These are phyloP conservation scores for Anisodus acutangulus DNA, from an alignment of 257 asterid species.

Conservation along the genomic window DNA sequence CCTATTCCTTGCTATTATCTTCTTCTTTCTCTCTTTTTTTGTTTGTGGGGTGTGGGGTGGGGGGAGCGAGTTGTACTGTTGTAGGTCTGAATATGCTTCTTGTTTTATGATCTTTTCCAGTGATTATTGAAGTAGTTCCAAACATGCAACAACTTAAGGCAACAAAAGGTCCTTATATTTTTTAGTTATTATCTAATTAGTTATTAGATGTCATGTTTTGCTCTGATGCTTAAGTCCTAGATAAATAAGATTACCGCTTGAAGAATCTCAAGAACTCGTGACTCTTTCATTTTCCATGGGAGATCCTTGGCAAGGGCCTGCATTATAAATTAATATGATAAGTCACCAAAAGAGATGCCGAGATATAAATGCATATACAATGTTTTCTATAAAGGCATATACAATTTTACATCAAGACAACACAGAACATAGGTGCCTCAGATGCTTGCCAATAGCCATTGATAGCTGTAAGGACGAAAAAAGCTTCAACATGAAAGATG, in stretches of 20 bases:
- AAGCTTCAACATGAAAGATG: background rate
- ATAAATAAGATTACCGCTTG: conserved; percentile 64
- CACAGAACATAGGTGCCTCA: no score
- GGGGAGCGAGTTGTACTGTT: background rate
- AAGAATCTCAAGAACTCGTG: conserved; percentile 78
- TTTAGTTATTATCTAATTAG: background rate
- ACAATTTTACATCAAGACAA: no score
- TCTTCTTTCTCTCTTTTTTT: background rate
- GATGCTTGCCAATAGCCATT: background rate
- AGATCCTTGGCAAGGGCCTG: conserved; percentile 91
- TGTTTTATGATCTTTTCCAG: background rate
- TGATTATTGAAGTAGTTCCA: conserved; percentile 16
- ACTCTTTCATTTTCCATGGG: conserved; percentile 89
- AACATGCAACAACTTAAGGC: background rate
- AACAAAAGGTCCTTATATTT: background rate
- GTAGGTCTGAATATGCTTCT: background rate
- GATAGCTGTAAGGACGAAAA: background rate
- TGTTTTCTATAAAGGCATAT: no score
- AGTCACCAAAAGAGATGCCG: background rate
- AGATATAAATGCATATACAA: no score
- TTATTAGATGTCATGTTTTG: background rate
- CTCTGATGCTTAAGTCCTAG: background rate
- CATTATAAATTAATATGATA: conserved; percentile 26
- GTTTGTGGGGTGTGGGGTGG: background rate
- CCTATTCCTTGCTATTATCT: background rate